Evolutionary conservation across 225 moss, liverwort and hornwort species (phyloP).

Genomic region (Marchantia polymorpha): DNA sequence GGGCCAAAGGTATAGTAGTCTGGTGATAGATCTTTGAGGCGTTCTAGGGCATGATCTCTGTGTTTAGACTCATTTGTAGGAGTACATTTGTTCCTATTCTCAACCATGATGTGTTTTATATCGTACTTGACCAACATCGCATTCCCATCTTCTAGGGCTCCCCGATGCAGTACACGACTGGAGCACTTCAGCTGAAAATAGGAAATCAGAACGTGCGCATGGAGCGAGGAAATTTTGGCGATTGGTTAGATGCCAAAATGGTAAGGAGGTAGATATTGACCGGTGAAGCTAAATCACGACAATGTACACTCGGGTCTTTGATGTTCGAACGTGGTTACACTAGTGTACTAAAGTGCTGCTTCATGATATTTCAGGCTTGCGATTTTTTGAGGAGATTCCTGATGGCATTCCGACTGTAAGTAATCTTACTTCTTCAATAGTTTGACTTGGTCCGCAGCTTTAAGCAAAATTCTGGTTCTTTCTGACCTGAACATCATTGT

Average conservation of each 20-base stretch:
- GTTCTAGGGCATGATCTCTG: no score
- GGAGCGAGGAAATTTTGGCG: conserved; percentile 72
- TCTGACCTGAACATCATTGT: not conserved
- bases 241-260: conserved; percentile 85
- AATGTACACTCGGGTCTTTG: no score
- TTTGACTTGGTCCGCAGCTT: not conserved
- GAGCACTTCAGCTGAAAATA: conserved; percentile 58
- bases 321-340: not conserved
- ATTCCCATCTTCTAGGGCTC: conserved; percentile 43
- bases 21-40: not conserved
- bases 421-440: not conserved
- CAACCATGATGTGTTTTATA: not conserved
- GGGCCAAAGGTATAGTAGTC: conserved; percentile 8
- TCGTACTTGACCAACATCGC: not conserved
- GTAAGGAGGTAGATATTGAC: conserved; percentile 24
- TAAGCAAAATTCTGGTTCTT: not conserved
- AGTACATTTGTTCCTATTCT: not conserved
- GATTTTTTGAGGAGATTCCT: conserved; percentile 85
- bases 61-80: not conserved
- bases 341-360: not conserved
- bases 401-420: conserved; percentile 52
- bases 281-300: no score
- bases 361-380: conserved; percentile 58
- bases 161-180: conserved; percentile 66
- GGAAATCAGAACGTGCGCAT: conserved; percentile 56